Evolutionary conservation across 2,329 filamentous ascomycete genomes (phyloP), one percentile per base, ranked within the genome.

Genomic region (Aureobasidium zeae): DNA sequence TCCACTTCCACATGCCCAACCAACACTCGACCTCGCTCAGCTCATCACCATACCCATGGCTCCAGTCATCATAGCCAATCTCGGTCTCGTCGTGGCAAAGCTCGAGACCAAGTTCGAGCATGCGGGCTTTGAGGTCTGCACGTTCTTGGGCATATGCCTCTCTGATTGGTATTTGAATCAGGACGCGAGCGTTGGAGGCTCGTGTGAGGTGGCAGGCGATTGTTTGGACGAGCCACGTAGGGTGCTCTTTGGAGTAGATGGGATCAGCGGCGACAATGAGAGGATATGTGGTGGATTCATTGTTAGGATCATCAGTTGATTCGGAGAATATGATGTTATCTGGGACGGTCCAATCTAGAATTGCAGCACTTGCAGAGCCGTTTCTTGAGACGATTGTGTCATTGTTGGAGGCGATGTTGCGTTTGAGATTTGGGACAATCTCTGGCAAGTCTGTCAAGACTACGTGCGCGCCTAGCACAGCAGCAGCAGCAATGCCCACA

Each of bases 231-330:
- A 96, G 72, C 55, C 91, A 75, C 3, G 61, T 64, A 0, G 89
- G 86, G 57, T 96, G 91, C 3, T 83, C 74, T 36, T 87, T 74
- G 33, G 88, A 86, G 63, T 96, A 96, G 15, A 98, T 68, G 0
- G 86, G 76, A 61, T 98, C 91, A 2, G 89, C 86, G 2, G 79
- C 86, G 2, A 98, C 71, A 31, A 96, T 77, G 44, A 94, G 66
- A 10, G 61, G 57, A 50, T 70, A 71, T 12, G 53, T 59, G 20
- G 45, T 35, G 15, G 25, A 30, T 25, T 36, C 15, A 10, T 5
- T 35, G 41, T 6, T 28, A 11, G 35, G 8, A 5, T 2, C 10
- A 3, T 28, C 26, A 1, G 19, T 15, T 3, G 41, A 28, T 16
- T 37, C 31, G 13, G 42, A 19, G 20, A 36, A 47, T 2, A 48